Evolutionary conservation across 768 basidiomycete species (phyloP).

Genomic region (Hypholoma fasciculare): DNA sequence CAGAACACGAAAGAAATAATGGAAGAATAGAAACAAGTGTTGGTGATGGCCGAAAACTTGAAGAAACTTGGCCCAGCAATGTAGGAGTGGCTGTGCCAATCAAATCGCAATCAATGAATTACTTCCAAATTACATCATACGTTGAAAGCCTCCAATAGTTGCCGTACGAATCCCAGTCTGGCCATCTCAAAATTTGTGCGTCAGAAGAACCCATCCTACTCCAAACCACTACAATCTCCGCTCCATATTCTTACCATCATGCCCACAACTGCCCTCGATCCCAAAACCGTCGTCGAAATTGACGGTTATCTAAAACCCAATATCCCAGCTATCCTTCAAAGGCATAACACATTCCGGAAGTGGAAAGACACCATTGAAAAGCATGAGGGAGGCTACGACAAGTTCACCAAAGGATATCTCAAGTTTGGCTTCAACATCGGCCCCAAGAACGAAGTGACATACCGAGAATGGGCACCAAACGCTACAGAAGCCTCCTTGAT

Average conservation of each 20-base stretch:
- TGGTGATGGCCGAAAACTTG: too few species aligned
- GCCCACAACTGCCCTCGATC: conserved; percentile 50
- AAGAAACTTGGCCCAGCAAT: too few species aligned
- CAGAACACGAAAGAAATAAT: too few species aligned
- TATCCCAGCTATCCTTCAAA: conserved; percentile 64
- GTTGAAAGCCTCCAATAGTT: too few species aligned
- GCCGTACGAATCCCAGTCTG: too few species aligned
- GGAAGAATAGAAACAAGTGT: too few species aligned
- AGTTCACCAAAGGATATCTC: conserved; percentile 79
- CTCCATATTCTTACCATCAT: conserved; percentile 24
- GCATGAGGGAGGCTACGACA: conserved; percentile 83
- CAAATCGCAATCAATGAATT: too few species aligned
- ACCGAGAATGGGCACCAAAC: conserved; percentile 97
- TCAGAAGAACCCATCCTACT: conserved; percentile 10
- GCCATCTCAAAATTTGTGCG: neutral
- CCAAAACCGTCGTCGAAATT: conserved; percentile 56
- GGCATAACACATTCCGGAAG: conserved; percentile 66
- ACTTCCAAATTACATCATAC: too few species aligned
- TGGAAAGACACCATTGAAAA: conserved; percentile 78
- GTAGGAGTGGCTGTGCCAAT: too few species aligned
- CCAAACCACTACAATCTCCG: conserved; percentile 11
- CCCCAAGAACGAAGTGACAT: conserved; percentile 66
- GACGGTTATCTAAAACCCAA: conserved; percentile 80
- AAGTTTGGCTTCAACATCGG: conserved; percentile 78
- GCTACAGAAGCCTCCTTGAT: conserved; percentile 81